These are phyloP conservation scores for Macadamia tetraphylla DNA, from an alignment of 164 flowering plant genomes.

Conservation along the genomic window DNA sequence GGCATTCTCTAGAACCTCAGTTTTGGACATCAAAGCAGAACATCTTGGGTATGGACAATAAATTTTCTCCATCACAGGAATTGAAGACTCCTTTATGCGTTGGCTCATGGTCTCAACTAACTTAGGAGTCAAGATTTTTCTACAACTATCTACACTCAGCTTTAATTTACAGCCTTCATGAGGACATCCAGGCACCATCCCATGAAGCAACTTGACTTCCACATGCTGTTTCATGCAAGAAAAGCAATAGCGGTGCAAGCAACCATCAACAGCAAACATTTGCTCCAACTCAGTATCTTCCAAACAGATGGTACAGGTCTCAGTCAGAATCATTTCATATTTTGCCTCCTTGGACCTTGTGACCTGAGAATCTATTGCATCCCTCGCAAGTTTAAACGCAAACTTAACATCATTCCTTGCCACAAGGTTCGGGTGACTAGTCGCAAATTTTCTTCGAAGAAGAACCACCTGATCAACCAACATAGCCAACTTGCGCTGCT, in stretches of 20 bases:
- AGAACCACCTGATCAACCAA: conserved; percentile 32
- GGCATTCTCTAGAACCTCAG: conserved; percentile 32
- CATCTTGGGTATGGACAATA: conserved; percentile 89
- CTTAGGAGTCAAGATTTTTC: conserved; percentile 51
- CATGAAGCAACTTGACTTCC: conserved; percentile 72
- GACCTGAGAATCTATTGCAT: conserved; percentile 59
- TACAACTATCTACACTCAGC: conserved; percentile 51
- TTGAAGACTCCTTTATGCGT: conserved; percentile 54
- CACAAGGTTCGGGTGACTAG: conserved; percentile 30
- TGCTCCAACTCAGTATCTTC: conserved; percentile 44
- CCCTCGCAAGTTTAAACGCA: conserved; percentile 65
- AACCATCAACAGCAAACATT: conserved; percentile 60
- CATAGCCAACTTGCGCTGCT: conserved; percentile 34
- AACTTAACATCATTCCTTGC: conserved; percentile 41
- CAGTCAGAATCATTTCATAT: conserved; percentile 19
- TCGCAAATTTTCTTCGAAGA: conserved; percentile 40
- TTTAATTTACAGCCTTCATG: conserved; percentile 60
- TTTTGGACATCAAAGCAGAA: conserved; percentile 70
- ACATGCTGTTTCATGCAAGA: conserved; percentile 85
- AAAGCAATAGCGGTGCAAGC: conserved; percentile 66
- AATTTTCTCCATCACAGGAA: conserved; percentile 62
- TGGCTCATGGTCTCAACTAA: conserved; percentile 46
- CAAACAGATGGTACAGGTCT: conserved; percentile 67
- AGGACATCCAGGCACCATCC: conserved; percentile 57
- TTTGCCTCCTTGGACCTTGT: conserved; percentile 20